Percentiles rank a stretch among this genome's conserved stretches.
These are phyloP conservation scores for Tuber calosporum DNA, from an alignment of 495 filamentous ascomycete species.

Conservation along the genomic window DNA sequence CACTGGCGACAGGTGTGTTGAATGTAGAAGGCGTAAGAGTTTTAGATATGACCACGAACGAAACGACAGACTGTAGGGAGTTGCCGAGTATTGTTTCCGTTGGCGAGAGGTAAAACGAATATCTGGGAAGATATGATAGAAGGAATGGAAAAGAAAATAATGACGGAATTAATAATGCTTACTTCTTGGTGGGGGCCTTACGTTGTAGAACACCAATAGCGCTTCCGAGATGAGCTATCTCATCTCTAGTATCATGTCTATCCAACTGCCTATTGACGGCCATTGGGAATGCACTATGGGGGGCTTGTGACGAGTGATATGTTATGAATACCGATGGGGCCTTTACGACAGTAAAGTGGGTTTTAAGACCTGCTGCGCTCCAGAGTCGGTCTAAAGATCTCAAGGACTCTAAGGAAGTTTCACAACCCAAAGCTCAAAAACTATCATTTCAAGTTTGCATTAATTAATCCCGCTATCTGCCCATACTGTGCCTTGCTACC, in stretches of 20 bases:
- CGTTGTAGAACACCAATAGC: neutral
- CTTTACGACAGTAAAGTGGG: neutral
- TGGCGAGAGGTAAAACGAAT: constrained; percentile 25
- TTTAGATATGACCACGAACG: constrained; percentile 70
- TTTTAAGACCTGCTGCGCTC: neutral
- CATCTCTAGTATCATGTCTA: neutral
- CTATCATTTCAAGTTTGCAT: neutral
- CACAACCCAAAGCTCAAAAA: neutral
- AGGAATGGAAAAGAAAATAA: neutral
- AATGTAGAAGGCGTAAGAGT: constrained; percentile 73
- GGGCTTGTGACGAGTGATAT: neutral
- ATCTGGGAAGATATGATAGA: neutral
- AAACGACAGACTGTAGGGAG: constrained; percentile 45
- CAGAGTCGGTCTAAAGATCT: neutral
- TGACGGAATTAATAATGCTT: neutral
- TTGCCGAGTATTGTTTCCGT: constrained; percentile 41
- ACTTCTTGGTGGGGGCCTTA: neutral
- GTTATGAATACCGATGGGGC: neutral
- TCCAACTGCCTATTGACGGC: neutral
- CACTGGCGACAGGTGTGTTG: constrained; percentile 66
- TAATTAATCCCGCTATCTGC: neutral
- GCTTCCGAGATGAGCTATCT: neutral
- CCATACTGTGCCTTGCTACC: neutral
- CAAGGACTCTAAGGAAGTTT: neutral
- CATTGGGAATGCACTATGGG: neutral